phyloP scores from a whole-genome alignment of 2,329 filamentous ascomycete species.

The Penicillium olsonii region DNA sequence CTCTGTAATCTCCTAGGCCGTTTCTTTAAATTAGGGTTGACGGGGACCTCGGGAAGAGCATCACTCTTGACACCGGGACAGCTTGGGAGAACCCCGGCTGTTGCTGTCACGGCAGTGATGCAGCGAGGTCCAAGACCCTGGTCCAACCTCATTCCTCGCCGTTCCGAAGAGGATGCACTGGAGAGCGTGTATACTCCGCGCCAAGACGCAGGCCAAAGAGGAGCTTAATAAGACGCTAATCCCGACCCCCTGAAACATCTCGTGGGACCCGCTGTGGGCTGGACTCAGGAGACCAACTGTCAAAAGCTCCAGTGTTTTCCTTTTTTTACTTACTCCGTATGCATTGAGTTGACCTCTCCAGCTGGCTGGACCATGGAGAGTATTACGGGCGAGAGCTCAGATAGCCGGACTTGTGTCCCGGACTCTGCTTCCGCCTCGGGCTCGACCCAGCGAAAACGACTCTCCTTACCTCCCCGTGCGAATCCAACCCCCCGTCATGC shows the following conservation, averaged over 20 bases:
- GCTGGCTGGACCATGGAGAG: conserved; percentile 37
- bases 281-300: conserved; percentile 12
- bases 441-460: conserved; percentile 29
- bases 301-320: conserved; percentile 6
- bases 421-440: conserved; percentile 15
- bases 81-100: too few species aligned
- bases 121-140: neutral
- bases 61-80: too few species aligned
- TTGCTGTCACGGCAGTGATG: too few species aligned
- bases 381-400: conserved; percentile 30
- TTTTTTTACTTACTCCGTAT: neutral
- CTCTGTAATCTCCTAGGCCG: too few species aligned
- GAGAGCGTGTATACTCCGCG: neutral
- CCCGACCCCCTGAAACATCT: conserved; percentile 11
- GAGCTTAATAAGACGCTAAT: conserved; percentile 5
- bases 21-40: too few species aligned
- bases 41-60: too few species aligned
- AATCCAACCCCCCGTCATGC: conserved; percentile 41
- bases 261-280: conserved; percentile 12
- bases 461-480: conserved; percentile 37
- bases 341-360: conserved; percentile 14
- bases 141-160: neutral
- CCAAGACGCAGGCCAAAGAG: conserved; percentile 3
- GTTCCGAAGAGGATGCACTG: neutral
- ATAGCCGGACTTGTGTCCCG: conserved; percentile 25